Evolutionary conservation across 208 protist species (phyloP), one percentile per base, ranked within the genome.

Genomic region (Leishmania guyanensis): DNA sequence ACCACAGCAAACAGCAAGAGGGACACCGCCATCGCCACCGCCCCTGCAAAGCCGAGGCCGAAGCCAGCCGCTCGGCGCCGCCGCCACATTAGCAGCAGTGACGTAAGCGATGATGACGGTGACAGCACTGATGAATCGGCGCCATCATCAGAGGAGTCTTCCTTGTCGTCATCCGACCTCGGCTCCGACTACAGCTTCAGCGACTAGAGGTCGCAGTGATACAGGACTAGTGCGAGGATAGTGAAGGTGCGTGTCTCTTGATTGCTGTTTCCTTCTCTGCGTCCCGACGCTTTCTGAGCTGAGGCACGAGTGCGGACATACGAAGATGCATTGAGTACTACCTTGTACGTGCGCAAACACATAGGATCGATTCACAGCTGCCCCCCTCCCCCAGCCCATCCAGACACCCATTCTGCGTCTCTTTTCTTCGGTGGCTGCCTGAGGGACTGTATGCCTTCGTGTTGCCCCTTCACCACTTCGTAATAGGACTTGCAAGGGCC

Each of bases 101-200:
- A 64, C 43, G 46, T 50, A 50, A 73, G 69, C 39, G 76, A 79
- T 29, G 75, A 78, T 16, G 84, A 80, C 17, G 79, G 85, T 20
- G 80, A 84, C 3, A 81, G 68, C 75, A 58, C 64, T 53, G 60
- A 56, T 17, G 68, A 50, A 26, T 50, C 39, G 9, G 68, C 6
- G 39, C 53, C 68, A 46, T 81, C 83, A 8, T 80, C 79, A 14
- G 83, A 82, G 46, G 66, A 88, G 58, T 83, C 80, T 48, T 51
- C 76, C 36, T 76, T 82, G 54, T 85, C 83, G 8, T 84, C 82
- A 14, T 82, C 71, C 9, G 79, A 83, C 20, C 83, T 88, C 39
- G 89, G 85, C 51, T 86, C 80, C 6, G 86, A 91, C 69, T 76
- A 82, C 78, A 86, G 86, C 77, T 93, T 93, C 72, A 93, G 89